Conservation (phyloP, 805 yeast genomes). For the Myxozyma neglecta region DNA sequence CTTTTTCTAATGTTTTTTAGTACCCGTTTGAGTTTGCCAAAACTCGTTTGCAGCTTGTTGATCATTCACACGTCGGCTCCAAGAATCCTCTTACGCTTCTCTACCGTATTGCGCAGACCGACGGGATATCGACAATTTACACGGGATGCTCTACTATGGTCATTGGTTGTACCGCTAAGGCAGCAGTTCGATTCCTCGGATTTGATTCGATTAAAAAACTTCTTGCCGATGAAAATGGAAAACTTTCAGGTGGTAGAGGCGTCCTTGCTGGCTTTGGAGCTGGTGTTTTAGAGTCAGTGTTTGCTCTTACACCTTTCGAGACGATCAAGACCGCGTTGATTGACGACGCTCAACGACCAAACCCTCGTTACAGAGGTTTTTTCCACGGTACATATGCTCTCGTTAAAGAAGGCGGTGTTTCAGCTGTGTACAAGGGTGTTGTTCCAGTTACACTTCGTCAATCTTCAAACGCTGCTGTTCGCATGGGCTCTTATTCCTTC, state of each 20-base stretch:
- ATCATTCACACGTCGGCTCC: slow-evolving; percentile 38
- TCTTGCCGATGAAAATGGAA: slow-evolving; percentile 80
- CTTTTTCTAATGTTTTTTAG: slow-evolving; percentile 11
- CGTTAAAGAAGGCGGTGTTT: slow-evolving; percentile 73
- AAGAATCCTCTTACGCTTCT: slow-evolving; percentile 84
- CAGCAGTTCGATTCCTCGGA: slow-evolving; percentile 91
- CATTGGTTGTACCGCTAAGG: slow-evolving; percentile 93
- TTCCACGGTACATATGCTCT: slow-evolving; percentile 63
- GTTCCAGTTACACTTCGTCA: slow-evolving; percentile 93
- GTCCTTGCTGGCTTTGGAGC: slow-evolving; percentile 98
- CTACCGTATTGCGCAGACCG: slow-evolving; percentile 67
- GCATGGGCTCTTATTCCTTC: slow-evolving; percentile 89
- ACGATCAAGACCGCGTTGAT: slow-evolving; percentile 93
- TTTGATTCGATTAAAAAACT: slow-evolving; percentile 81
- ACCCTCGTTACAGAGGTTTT: slow-evolving; percentile 71
- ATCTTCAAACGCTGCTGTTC: slow-evolving; percentile 92
- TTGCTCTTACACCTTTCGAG: slow-evolving; percentile 96
- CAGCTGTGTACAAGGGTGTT: slow-evolving; percentile 84
- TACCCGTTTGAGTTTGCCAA: slow-evolving; percentile 98
- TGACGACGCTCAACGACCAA: slow-evolving; percentile 78
- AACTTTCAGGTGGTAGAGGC: slow-evolving; percentile 85
- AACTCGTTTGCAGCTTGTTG: slow-evolving; percentile 79
- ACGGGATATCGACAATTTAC: slow-evolving; percentile 77
- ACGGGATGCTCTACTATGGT: slow-evolving; percentile 97
- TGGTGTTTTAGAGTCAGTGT: slow-evolving; percentile 83